These are phyloP conservation scores for Colletotrichum horii DNA, from an alignment of 2,329 filamentous ascomycete species.

Conservation along the genomic window DNA sequence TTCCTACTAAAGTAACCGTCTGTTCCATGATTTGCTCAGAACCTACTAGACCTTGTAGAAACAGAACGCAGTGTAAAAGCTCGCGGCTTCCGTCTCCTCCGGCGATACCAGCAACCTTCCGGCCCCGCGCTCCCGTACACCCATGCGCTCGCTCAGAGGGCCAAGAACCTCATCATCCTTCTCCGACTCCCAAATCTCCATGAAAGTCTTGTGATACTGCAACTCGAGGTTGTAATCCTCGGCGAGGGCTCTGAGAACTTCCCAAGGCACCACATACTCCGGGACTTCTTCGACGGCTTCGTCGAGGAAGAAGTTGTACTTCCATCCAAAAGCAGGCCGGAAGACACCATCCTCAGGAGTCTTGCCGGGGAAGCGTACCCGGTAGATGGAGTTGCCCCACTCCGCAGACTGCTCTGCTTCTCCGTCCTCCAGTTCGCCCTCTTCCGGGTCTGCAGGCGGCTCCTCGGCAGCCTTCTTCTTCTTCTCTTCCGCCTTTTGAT, in stretches of 20 bases:
- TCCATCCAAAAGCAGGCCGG: constrained; percentile 95
- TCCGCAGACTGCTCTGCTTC: constrained; percentile 70
- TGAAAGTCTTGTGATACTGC: constrained; percentile 90
- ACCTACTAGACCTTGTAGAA: constrained; percentile 86
- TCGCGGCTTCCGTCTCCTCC: constrained; percentile 91
- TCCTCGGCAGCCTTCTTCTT: constrained; percentile 36
- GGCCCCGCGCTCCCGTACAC: constrained; percentile 75
- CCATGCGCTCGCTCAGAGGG: constrained; percentile 92
- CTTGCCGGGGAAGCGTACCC: constrained; percentile 83
- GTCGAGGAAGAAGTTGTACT: constrained; percentile 94
- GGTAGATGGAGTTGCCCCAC: constrained; percentile 95
- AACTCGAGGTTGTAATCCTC: constrained; percentile 97
- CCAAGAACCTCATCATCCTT: constrained; percentile 84
- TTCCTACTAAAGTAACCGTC: too few relatives aligned
- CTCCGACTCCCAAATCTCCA: constrained; percentile 90
- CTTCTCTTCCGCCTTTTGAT: constrained; percentile 58
- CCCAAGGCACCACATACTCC: constrained; percentile 98
- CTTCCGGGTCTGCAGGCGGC: constrained; percentile 37
- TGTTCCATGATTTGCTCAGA: too few relatives aligned
- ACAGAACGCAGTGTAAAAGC: constrained; percentile 93
- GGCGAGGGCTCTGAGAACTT: constrained; percentile 92
- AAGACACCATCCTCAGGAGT: constrained; percentile 89
- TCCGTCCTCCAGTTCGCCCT: constrained; percentile 63
- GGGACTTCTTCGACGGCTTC: constrained; percentile 96
- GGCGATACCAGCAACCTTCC: constrained; percentile 74